These are phyloP conservation scores for Penicillium sclerotiorum DNA, from an alignment of 2,329 filamentous ascomycete species.

Conservation along the genomic window DNA sequence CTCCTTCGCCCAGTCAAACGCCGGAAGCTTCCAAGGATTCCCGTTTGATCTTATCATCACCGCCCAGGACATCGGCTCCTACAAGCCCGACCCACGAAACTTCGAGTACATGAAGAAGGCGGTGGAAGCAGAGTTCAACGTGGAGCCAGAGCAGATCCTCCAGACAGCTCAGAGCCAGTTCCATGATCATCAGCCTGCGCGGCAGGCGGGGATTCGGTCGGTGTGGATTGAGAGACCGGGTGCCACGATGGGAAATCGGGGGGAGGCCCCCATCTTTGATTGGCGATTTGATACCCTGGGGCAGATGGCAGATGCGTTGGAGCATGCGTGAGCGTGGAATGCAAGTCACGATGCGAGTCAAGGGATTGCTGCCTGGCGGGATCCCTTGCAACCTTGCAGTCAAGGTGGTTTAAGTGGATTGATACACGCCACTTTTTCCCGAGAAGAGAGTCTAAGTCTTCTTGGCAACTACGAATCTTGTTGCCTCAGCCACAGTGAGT, in stretches of 20 bases:
- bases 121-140: constrained; percentile 57
- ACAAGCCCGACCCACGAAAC: constrained; percentile 68
- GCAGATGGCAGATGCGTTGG: constrained; percentile 60
- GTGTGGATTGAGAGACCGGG: constrained; percentile 63
- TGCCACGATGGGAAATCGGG: constrained; percentile 43
- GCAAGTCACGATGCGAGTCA: constrained; percentile 1
- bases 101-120: constrained; percentile 66
- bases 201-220: constrained; percentile 60
- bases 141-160: constrained; percentile 61
- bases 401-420: not conserved
- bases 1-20: constrained; percentile 53
- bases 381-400: not conserved
- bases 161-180: constrained; percentile 70
- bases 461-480: constrained; percentile 7
- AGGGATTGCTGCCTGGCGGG: constrained; percentile 3
- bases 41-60: constrained; percentile 68
- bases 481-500: constrained; percentile 6
- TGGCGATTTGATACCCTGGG: constrained; percentile 63
- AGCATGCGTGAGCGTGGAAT: not conserved
- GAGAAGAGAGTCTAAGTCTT: not conserved
- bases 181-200: constrained; percentile 69
- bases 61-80: constrained; percentile 70
- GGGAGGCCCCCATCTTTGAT: constrained; percentile 46
- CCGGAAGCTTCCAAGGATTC: constrained; percentile 53
- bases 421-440: not conserved